These are phyloP conservation scores for Trichoderma sp. DNA, from an alignment of 2,329 filamentous ascomycete genomes.

Conservation along the genomic window DNA sequence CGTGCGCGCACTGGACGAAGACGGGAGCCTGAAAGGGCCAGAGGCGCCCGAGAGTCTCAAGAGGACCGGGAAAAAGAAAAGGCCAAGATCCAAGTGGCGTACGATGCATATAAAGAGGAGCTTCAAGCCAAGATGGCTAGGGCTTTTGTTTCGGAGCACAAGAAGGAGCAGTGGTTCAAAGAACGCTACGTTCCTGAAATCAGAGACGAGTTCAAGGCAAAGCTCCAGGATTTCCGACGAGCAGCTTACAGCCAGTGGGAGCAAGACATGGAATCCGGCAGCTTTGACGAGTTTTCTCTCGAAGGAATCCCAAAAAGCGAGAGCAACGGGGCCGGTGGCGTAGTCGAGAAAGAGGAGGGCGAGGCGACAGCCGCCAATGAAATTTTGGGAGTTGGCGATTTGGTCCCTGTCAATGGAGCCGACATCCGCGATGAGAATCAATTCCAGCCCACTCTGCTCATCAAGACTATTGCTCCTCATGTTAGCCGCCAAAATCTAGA, in stretches of 20 bases:
- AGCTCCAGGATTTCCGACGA: slow-evolving; percentile 78
- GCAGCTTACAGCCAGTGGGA: slow-evolving; percentile 85
- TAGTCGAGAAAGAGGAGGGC: slow-evolving; percentile 92
- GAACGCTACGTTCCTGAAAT: slow-evolving; percentile 90
- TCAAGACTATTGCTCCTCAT: slow-evolving; percentile 97
- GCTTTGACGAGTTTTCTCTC: slow-evolving; percentile 92
- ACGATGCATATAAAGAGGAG: slow-evolving; percentile 68
- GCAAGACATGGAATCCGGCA: slow-evolving; percentile 77
- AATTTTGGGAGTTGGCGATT: slow-evolving; percentile 86
- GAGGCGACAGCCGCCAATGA: slow-evolving; percentile 91
- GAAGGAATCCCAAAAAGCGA: slow-evolving; percentile 94
- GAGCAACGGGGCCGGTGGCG: slow-evolving; percentile 79
- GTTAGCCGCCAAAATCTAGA: slow-evolving; percentile 94
- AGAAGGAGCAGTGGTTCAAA: slow-evolving; percentile 96
- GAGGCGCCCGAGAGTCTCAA: slow-evolving; percentile 64
- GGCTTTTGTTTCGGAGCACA: slow-evolving; percentile 87
- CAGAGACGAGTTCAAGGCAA: slow-evolving; percentile 70
- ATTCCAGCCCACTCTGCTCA: slow-evolving; percentile 86
- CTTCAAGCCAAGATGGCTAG: slow-evolving; percentile 79
- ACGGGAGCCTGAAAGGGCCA: slow-evolving; percentile 62
- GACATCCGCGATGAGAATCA: slow-evolving; percentile 89
- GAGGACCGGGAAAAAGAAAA: slow-evolving; percentile 81
- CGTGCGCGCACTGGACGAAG: slow-evolving; percentile 68
- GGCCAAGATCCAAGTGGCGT: slow-evolving; percentile 71
- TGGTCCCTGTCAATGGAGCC: slow-evolving; percentile 79